These are phyloP conservation scores for Colletotrichum acutatum DNA, from an alignment of 2,329 filamentous ascomycete species.

Conservation along the genomic window DNA sequence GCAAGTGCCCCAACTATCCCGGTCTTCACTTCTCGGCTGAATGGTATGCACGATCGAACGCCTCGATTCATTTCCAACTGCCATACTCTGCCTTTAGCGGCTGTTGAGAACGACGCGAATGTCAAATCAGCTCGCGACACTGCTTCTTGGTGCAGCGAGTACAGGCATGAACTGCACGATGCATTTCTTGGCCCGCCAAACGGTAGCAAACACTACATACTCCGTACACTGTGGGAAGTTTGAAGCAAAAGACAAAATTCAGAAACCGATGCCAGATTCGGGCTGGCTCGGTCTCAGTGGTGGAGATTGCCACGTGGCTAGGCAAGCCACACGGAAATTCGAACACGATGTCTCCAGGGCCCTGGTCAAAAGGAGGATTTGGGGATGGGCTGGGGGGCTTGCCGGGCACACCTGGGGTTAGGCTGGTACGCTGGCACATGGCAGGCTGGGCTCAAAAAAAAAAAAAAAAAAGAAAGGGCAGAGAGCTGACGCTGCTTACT, in stretches of 20 bases:
- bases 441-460: slow-evolving; percentile 18
- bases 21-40: neutral
- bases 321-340: slow-evolving; percentile 26
- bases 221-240: neutral
- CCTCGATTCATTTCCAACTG: neutral
- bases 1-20: neutral
- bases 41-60: neutral
- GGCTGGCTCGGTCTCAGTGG: slow-evolving; percentile 16
- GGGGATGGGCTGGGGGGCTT: slow-evolving; percentile 5
- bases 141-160: neutral
- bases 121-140: neutral
- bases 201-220: neutral
- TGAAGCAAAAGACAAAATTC: neutral
- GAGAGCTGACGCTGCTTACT: slow-evolving; percentile 17
- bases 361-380: slow-evolving; percentile 7
- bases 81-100: neutral
- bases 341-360: slow-evolving; percentile 16
- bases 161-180: neutral
- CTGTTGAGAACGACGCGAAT: neutral
- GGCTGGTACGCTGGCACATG: slow-evolving; percentile 28
- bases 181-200: neutral
- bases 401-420: neutral
- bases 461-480: no score
- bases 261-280: neutral
- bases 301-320: slow-evolving; percentile 34